Base-by-base conservation (phyloP, 257 asterid genomes). In the Nicotiana tabacum region DNA sequence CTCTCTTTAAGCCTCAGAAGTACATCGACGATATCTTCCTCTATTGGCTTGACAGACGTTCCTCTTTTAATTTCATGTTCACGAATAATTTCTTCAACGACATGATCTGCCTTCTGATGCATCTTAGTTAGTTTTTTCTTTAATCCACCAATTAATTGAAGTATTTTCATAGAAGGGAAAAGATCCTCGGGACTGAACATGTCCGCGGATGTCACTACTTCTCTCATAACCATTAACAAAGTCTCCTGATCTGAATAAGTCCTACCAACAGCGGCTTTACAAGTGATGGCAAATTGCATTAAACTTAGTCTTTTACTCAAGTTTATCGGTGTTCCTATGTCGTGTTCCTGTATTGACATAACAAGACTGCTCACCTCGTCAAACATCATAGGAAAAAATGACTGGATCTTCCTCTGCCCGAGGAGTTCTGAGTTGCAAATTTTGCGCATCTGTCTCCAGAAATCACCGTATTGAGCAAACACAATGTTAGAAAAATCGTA, bases 391-490 rank as follows among this genome's bases (percentile, higher is more conserved):
- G 81, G 56, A 6, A 4, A 17, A 27, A 84, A 84, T 4, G 82
- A 68, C 17, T 48, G 61, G 53, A 80, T 61, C 5, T 58, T 24
- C 57, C 81, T 84, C 1, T 77, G 9, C 10, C 68, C 81, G 1
- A 84, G 27, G 3, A 84, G 81, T 66, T 84, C 78, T 9, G 43
- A 3, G 1, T 56, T 65, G 30, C 81, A 84, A 7, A 84, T 67
- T 37, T 83, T 78, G 1, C 83, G 83, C 83, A 83, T 80, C 53
- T 83, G 83, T 53, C 83, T 51, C 87, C 87, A 84, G 77, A 58
- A 70, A 6, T 80, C 84, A 13, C 60, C 79, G 61, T 84, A 84
- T 1, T 67, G 84, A 48, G 68, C 57, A 17, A 70, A 69, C 6
- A 18, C 77, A 9, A 84, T 29, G 56, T 84, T 77, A 24, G 69